Conservation (phyloP, 2,329 filamentous ascomycete species). For the Amauroascus verrucosus region DNA sequence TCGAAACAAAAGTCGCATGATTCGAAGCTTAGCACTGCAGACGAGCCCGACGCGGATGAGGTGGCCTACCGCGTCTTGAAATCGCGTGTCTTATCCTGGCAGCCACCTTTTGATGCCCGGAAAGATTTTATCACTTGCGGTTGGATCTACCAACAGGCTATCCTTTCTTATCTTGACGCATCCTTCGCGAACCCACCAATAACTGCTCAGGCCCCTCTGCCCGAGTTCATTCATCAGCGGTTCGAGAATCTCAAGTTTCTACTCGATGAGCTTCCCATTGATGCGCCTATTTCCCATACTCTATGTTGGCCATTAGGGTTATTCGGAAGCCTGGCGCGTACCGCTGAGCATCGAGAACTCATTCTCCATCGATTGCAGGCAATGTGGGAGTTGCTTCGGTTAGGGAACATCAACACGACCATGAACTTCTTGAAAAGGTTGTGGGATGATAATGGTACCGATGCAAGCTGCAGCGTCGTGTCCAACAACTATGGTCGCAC, state of each 20-base stretch:
- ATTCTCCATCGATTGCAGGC: slow-evolving; percentile 9
- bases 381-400: slow-evolving; percentile 10
- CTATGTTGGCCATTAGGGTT: slow-evolving; percentile 12
- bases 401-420: slow-evolving; percentile 10
- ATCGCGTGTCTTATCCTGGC: slow-evolving; percentile 7
- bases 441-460: slow-evolving; percentile 6
- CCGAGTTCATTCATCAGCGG: not conserved
- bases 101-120: slow-evolving; percentile 3
- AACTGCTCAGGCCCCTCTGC: slow-evolving; percentile 7
- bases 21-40: not conserved
- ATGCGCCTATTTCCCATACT: slow-evolving; percentile 13
- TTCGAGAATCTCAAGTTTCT: slow-evolving; percentile 3
- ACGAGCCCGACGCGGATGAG: slow-evolving; percentile 2
- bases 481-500: not conserved
- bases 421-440: slow-evolving; percentile 9
- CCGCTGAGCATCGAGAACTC: slow-evolving; percentile 1
- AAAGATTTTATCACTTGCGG: slow-evolving; percentile 11
- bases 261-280: slow-evolving; percentile 5
- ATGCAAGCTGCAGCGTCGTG: not conserved
- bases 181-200: slow-evolving; percentile 10
- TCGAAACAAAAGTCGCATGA: not conserved
- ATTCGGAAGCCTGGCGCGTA: slow-evolving; percentile 10
- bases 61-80: slow-evolving; percentile 7
- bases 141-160: slow-evolving; percentile 11
- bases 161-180: slow-evolving; percentile 10